Conservation (phyloP, 768 basidiomycete genomes). For the Tylopilus plumbeoviolaceoides region DNA sequence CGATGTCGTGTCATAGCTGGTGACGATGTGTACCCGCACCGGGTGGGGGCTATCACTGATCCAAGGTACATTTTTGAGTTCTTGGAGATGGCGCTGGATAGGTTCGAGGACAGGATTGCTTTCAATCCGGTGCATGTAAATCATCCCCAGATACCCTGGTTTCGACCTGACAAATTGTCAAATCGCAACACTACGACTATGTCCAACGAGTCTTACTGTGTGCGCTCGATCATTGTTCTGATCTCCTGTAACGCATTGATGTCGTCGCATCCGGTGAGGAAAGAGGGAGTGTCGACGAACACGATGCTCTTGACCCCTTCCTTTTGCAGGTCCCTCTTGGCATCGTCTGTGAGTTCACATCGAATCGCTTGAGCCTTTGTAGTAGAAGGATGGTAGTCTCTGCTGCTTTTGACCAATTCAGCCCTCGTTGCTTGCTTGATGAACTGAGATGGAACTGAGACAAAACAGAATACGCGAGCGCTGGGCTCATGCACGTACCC, state of each 20-base stretch:
- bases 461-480: neutral
- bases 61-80: neutral
- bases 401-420: neutral
- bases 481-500: constrained; percentile 7
- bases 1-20: constrained; percentile 12
- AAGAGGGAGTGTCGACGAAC: constrained; percentile 22
- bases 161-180: neutral
- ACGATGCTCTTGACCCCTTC: constrained; percentile 11
- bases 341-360: constrained; percentile 12
- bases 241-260: constrained; percentile 7
- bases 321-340: neutral
- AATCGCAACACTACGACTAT: neutral
- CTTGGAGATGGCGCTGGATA: constrained; percentile 4
- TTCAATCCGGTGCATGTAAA: constrained; percentile 20
- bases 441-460: constrained; percentile 8
- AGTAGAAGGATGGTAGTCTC: constrained; percentile 2
- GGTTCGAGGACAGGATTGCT: constrained; percentile 8
- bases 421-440: constrained; percentile 8
- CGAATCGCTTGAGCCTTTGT: constrained; percentile 9
- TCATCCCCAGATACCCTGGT: constrained; percentile 7
- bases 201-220: neutral
- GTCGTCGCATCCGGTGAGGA: constrained; percentile 9
- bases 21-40: constrained; percentile 5
- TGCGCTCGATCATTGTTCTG: neutral
- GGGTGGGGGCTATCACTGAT: neutral